Conservation (phyloP, 2,329 filamentous ascomycete genomes). For the Colletotrichum godetiae region DNA sequence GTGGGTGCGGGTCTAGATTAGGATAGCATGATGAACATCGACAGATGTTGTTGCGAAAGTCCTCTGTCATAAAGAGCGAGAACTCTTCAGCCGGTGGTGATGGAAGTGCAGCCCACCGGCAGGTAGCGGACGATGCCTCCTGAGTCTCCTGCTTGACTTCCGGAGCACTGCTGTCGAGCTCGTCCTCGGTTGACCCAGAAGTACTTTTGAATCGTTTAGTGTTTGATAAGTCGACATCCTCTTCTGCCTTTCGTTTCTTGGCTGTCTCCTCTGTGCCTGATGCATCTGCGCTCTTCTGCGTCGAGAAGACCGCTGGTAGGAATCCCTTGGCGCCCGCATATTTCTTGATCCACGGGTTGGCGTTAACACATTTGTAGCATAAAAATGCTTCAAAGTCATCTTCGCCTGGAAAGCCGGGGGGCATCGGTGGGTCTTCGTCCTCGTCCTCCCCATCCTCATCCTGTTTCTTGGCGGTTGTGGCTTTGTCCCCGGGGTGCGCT, state of each 20-base stretch:
- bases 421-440: conserved; percentile 72
- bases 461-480: conserved; percentile 22
- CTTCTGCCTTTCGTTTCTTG: conserved; percentile 76
- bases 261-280: conserved; percentile 39
- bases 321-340: conserved; percentile 88
- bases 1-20: conserved; percentile 74
- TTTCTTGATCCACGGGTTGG: conserved; percentile 89
- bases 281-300: conserved; percentile 39
- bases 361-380: conserved; percentile 92
- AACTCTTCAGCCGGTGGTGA: conserved; percentile 66
- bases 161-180: conserved; percentile 9
- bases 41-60: conserved; percentile 87
- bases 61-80: conserved; percentile 83
- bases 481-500: conserved; percentile 39
- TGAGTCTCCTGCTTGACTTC: conserved; percentile 25
- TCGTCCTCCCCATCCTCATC: conserved; percentile 59
- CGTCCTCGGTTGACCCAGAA: conserved; percentile 38
- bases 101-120: conserved; percentile 73
- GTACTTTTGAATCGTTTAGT: conserved; percentile 66
- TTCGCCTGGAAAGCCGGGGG: conserved; percentile 87
- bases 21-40: conserved; percentile 85
- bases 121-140: conserved; percentile 45
- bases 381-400: conserved; percentile 91
- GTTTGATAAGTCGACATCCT: conserved; percentile 53
- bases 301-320: conserved; percentile 74